Conservation (phyloP, 2,329 filamentous ascomycete species). For the Kalaharituber pfeilii region DNA sequence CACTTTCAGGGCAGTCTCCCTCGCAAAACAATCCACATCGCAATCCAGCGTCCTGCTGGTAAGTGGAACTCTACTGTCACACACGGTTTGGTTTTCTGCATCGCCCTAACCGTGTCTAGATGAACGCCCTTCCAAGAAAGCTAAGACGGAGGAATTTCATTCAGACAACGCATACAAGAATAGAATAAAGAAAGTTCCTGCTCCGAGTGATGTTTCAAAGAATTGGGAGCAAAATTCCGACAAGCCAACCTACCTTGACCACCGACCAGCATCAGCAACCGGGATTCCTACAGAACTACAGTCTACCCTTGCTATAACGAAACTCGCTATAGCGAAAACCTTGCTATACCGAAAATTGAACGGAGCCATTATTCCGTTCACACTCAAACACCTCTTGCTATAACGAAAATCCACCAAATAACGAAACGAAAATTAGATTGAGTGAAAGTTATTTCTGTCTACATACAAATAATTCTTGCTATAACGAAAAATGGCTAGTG, state of each 20-base stretch:
- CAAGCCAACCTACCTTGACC: background rate
- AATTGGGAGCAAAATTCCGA: background rate
- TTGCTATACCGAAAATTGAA: no score
- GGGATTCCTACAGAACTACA: background rate
- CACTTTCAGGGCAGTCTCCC: background rate
- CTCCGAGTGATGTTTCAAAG: background rate
- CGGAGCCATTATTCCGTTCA: no score
- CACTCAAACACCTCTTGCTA: no score
- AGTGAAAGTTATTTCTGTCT: no score
- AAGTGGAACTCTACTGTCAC: background rate
- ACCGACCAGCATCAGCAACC: background rate
- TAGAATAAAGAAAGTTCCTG: background rate
- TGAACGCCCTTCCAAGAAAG: background rate
- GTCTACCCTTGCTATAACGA: no score
- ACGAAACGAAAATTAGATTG: no score
- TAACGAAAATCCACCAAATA: no score
- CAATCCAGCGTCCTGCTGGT: background rate
- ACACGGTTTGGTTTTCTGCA: background rate
- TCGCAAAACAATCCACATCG: background rate
- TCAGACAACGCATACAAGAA: background rate
- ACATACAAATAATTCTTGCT: no score
- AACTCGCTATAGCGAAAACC: no score
- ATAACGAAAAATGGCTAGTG: no score
- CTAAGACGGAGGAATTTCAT: background rate
- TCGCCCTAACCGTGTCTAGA: background rate